A percentile compares a stretch with the other conserved stretches of the same genome.
phyloP scores from a whole-genome alignment of 495 filamentous ascomycete species.

The Talaromyces wortmannii region DNA sequence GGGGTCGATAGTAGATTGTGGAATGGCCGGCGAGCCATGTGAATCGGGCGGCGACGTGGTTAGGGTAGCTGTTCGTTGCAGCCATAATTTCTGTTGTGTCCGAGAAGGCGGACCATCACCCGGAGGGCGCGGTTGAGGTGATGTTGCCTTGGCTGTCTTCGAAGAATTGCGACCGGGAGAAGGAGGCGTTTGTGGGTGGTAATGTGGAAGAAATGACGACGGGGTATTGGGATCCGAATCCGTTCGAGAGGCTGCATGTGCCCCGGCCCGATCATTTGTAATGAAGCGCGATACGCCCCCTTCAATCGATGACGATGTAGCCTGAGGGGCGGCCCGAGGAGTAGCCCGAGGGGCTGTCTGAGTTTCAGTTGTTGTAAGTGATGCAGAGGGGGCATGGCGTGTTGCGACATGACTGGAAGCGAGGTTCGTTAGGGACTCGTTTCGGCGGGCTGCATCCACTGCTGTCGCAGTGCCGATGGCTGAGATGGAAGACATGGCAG shows the following conservation, averaged over 20 bases:
- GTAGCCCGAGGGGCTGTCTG: constrained; percentile 9
- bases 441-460: constrained; percentile 25
- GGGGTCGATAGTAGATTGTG: constrained; percentile 28
- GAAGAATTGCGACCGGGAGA: constrained; percentile 22
- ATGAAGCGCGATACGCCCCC: constrained; percentile 42
- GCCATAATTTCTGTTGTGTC: constrained; percentile 43
- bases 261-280: constrained; percentile 23
- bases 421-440: constrained; percentile 29
- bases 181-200: constrained; percentile 39
- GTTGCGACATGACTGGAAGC: constrained; percentile 24
- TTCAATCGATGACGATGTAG: constrained; percentile 41
- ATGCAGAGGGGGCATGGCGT: constrained; percentile 25
- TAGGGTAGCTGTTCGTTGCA: constrained; percentile 39
- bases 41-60: constrained; percentile 41
- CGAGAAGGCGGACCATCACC: constrained; percentile 33
- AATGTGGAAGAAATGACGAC: constrained; percentile 41
- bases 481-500: constrained; percentile 44
- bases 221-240: constrained; percentile 44
- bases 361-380: constrained; percentile 12
- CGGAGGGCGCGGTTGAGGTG: constrained; percentile 28
- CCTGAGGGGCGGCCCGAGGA: constrained; percentile 21
- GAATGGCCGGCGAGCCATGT: constrained; percentile 23
- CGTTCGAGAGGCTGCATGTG: constrained; percentile 26
- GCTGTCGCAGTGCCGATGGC: constrained; percentile 31
- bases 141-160: constrained; percentile 13